Percentiles rank a stretch among this genome's conserved stretches.
Evolutionary conservation across 1,139 yeast genomes (phyloP).

Genomic region (Tardiomyces depauwii): DNA sequence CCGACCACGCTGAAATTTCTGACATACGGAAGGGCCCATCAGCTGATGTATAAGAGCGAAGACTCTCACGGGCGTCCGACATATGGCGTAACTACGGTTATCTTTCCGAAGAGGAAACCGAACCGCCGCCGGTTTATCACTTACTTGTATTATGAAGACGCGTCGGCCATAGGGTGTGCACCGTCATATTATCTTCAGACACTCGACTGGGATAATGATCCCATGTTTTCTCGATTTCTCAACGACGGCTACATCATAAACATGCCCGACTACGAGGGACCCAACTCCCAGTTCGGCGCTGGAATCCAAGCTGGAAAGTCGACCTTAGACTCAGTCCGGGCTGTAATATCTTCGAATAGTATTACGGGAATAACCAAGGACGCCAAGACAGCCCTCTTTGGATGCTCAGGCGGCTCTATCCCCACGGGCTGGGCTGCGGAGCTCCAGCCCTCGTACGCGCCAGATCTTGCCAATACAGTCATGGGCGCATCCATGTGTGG

Average conservation of each 20-base stretch:
- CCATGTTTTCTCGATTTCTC: slow-evolving; percentile 9
- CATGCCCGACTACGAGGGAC: slow-evolving; percentile 22
- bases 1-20: not conserved
- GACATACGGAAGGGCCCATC: slow-evolving; percentile 15
- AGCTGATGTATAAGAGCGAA: slow-evolving; percentile 17
- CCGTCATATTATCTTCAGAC: slow-evolving; percentile 19
- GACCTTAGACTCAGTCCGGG: slow-evolving; percentile 19
- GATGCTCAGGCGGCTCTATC: slow-evolving; percentile 24
- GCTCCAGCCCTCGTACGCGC: slow-evolving; percentile 19
- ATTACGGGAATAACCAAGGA: slow-evolving; percentile 6
- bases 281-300: slow-evolving; percentile 16
- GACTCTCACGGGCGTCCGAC: slow-evolving; percentile 17
- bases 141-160: slow-evolving; percentile 21
- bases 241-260: slow-evolving; percentile 14
- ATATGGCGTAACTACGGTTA: slow-evolving; percentile 19
- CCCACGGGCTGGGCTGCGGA: slow-evolving; percentile 25
- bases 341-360: slow-evolving; percentile 10
- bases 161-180: slow-evolving; percentile 17
- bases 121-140: slow-evolving; percentile 13
- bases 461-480: slow-evolving; percentile 15
- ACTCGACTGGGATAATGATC: slow-evolving; percentile 5
- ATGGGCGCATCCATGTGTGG: slow-evolving; percentile 20
- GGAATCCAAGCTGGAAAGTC: slow-evolving; percentile 18
- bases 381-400: slow-evolving; percentile 16
- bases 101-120: slow-evolving; percentile 14